These are phyloP conservation scores for Angophora floribunda DNA, from an alignment of 345 rosid genomes.

Conservation along the genomic window DNA sequence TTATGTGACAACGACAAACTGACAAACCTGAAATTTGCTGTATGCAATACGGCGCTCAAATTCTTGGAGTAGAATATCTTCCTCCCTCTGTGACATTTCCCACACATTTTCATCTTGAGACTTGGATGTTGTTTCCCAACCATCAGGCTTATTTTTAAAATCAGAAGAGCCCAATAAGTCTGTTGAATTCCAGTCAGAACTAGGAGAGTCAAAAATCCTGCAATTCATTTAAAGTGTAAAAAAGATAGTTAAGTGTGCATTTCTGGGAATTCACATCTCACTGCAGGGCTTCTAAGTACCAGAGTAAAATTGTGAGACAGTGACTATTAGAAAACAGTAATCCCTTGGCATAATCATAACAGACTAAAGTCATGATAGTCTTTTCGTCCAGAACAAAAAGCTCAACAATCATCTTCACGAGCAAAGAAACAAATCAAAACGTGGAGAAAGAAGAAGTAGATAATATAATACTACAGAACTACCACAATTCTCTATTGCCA, in stretches of 20 bases:
- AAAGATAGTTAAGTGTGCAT: not conserved
- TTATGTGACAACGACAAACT: not conserved
- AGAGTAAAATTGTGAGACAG: not conserved
- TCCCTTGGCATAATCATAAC: not conserved
- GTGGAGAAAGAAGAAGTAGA: not conserved
- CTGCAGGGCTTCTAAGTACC: not conserved
- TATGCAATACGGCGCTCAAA: slow-evolving; percentile 82
- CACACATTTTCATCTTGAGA: slow-evolving; percentile 78
- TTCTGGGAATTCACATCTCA: not conserved
- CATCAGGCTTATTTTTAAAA: slow-evolving; percentile 83
- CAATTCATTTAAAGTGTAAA: not conserved
- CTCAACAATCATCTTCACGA: not conserved
- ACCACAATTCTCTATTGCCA: not conserved
- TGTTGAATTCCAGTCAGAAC: slow-evolving; percentile 47
- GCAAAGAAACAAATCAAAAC: not conserved
- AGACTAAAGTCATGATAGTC: not conserved
- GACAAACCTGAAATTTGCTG: slow-evolving; percentile 80
- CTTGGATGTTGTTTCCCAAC: slow-evolving; percentile 90
- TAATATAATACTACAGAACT: not conserved
- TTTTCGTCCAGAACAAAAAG: not conserved
- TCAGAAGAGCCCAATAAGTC: slow-evolving; percentile 47
- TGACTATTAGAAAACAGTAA: not conserved
- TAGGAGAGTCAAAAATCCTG: slow-evolving; percentile 76
- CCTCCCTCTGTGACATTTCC: slow-evolving; percentile 99
- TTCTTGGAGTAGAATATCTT: slow-evolving; percentile 90